phyloP scores from a whole-genome alignment of 2,329 filamentous ascomycete species.

The Fusarium devonianum region DNA sequence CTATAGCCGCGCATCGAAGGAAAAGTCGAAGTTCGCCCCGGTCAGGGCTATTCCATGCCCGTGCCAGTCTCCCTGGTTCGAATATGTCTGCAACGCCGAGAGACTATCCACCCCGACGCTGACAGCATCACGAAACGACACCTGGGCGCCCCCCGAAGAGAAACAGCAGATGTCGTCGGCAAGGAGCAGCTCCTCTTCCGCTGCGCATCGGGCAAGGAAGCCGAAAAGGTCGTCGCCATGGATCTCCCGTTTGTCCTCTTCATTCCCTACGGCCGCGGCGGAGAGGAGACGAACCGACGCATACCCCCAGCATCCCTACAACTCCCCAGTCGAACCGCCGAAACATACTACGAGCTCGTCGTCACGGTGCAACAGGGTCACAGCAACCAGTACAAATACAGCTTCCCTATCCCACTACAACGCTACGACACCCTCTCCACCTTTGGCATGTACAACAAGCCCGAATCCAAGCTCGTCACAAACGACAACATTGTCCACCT shows the following conservation, averaged over 20 bases:
- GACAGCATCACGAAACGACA: constrained; percentile 94
- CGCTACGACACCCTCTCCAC: constrained; percentile 97
- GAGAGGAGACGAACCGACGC: constrained; percentile 86
- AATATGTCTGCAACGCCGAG: constrained; percentile 90
- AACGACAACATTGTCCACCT: constrained; percentile 91
- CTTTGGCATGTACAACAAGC: constrained; percentile 99
- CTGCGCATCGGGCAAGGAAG: constrained; percentile 82
- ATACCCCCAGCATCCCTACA: constrained; percentile 93
- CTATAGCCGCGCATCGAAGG: constrained; percentile 91
- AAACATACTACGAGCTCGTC: constrained; percentile 96
- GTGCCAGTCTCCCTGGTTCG: constrained; percentile 92
- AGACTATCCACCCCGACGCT: constrained; percentile 95
- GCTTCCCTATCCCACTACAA: constrained; percentile 88
- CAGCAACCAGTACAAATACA: constrained; percentile 85
- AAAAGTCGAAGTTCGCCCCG: constrained; percentile 94
- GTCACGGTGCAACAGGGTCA: constrained; percentile 94
- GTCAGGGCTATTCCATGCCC: constrained; percentile 83
- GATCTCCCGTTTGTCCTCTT: constrained; percentile 97
- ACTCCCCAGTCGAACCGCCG: constrained; percentile 89
- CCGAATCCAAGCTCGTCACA: constrained; percentile 84
- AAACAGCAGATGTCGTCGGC: constrained; percentile 90
- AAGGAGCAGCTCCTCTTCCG: constrained; percentile 94
- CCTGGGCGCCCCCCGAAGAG: constrained; percentile 86
- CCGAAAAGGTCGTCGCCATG: constrained; percentile 91
- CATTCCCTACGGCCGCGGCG: constrained; percentile 91